Conservation (phyloP, 2,329 filamentous ascomycete species). For the Diaporthe citrichinensis region DNA sequence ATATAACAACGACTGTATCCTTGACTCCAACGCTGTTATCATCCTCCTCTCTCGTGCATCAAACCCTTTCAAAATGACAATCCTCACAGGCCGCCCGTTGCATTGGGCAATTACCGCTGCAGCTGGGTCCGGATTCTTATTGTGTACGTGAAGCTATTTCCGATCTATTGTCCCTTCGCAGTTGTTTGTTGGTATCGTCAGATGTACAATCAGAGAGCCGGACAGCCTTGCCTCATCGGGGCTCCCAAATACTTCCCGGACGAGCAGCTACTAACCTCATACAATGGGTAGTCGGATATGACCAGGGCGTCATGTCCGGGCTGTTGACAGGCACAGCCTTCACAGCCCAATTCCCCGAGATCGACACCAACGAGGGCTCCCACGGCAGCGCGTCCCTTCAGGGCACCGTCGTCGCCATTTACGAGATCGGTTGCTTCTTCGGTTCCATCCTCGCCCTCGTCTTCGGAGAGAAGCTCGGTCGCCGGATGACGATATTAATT, state of each 20-base stretch:
- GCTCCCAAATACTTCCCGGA: neutral
- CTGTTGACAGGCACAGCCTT: slow-evolving; percentile 53
- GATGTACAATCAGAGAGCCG: neutral
- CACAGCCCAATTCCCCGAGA: slow-evolving; percentile 51
- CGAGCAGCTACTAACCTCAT: slow-evolving; percentile 24
- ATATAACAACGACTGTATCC: slow-evolving; percentile 20
- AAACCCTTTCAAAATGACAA: slow-evolving; percentile 41
- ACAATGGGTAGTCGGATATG: slow-evolving; percentile 47
- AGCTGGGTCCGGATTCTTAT: slow-evolving; percentile 54
- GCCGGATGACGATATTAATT: slow-evolving; percentile 56
- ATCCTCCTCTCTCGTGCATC: slow-evolving; percentile 6
- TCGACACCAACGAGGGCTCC: slow-evolving; percentile 52
- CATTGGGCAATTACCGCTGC: slow-evolving; percentile 56
- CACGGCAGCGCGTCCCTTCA: slow-evolving; percentile 59
- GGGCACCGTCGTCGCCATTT: slow-evolving; percentile 61
- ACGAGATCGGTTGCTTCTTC: slow-evolving; percentile 63
- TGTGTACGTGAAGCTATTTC: slow-evolving; percentile 42
- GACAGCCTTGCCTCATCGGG: neutral
- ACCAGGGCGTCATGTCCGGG: slow-evolving; percentile 52
- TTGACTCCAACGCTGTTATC: neutral
- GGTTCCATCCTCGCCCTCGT: slow-evolving; percentile 57
- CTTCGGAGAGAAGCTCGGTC: slow-evolving; percentile 61
- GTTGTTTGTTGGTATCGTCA: neutral
- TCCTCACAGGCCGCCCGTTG: slow-evolving; percentile 52
- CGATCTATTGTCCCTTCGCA: neutral